Evolutionary conservation across 495 filamentous ascomycete genomes (phyloP).

Genomic region (Hyaloscypha hepaticicola): DNA sequence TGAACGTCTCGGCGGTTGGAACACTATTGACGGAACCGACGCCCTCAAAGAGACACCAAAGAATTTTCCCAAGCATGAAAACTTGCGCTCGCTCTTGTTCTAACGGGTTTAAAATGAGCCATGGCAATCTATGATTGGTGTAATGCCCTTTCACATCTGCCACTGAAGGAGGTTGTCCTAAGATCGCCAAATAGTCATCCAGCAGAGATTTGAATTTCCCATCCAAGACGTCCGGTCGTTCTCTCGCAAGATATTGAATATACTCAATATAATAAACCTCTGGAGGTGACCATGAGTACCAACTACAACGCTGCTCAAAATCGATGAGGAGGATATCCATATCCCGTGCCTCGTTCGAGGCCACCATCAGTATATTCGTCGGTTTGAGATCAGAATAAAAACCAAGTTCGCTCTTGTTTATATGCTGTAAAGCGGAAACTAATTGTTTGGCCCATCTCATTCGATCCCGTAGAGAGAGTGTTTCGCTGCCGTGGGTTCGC

Average conservation of each 20-base stretch:
- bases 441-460: constrained; percentile 36
- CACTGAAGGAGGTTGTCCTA: too few species aligned
- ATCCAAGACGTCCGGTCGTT: too few species aligned
- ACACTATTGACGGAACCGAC: constrained; percentile 17
- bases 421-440: constrained; percentile 35
- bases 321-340: too few species aligned
- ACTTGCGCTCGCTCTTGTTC: constrained; percentile 51
- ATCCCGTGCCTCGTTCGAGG: too few species aligned
- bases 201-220: too few species aligned
- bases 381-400: constrained; percentile 44
- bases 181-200: too few species aligned
- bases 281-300: neutral
- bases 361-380: too few species aligned
- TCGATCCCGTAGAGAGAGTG: too few species aligned
- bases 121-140: neutral
- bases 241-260: too few species aligned
- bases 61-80: constrained; percentile 49
- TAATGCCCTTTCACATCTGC: too few species aligned
- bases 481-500: too few species aligned
- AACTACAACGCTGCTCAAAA: constrained; percentile 6
- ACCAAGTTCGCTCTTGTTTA: constrained; percentile 27
- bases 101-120: neutral
- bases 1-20: neutral
- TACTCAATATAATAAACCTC: too few species aligned
- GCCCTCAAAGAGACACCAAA: constrained; percentile 55